Evolutionary conservation across 1,284 basidiomycete species (phyloP).

Genomic region (Mycena sp.): DNA sequence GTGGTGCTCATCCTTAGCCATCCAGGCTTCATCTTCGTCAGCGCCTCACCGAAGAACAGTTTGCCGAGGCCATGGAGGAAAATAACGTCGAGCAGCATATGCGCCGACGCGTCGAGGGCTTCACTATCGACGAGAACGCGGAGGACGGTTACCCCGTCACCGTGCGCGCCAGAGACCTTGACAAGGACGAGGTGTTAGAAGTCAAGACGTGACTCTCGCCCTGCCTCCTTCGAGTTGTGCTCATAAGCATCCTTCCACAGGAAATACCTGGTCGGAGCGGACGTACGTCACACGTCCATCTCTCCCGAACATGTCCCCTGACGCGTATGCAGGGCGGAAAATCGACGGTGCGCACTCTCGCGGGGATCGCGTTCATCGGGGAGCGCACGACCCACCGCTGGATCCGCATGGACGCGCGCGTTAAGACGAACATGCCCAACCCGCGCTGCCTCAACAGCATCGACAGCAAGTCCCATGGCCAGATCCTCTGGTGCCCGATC

Average conservation of each 20-base stretch:
- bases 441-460: constrained; percentile 37
- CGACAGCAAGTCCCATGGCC: constrained; percentile 36
- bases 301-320: neutral
- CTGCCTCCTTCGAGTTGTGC: neutral
- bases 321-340: constrained; percentile 33
- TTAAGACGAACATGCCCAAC: constrained; percentile 40
- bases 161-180: constrained; percentile 31
- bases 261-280: constrained; percentile 37
- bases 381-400: constrained; percentile 37
- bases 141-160: constrained; percentile 33
- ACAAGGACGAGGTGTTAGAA: constrained; percentile 24
- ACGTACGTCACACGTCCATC: constrained; percentile 20
- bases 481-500: constrained; percentile 40
- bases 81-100: constrained; percentile 27
- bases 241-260: constrained; percentile 16
- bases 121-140: constrained; percentile 28
- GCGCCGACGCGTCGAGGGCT: constrained; percentile 32
- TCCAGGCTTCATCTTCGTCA: constrained; percentile 38
- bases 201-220: constrained; percentile 29
- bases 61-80: constrained; percentile 30
- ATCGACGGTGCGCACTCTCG: constrained; percentile 35
- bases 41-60: constrained; percentile 36
- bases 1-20: neutral
- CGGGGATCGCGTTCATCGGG: constrained; percentile 35
- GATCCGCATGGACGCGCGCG: constrained; percentile 39